Evolutionary conservation across 495 filamentous ascomycete genomes (phyloP), one percentile per base, ranked within the genome.

Genomic region (Massariosphaeria phaeospora): DNA sequence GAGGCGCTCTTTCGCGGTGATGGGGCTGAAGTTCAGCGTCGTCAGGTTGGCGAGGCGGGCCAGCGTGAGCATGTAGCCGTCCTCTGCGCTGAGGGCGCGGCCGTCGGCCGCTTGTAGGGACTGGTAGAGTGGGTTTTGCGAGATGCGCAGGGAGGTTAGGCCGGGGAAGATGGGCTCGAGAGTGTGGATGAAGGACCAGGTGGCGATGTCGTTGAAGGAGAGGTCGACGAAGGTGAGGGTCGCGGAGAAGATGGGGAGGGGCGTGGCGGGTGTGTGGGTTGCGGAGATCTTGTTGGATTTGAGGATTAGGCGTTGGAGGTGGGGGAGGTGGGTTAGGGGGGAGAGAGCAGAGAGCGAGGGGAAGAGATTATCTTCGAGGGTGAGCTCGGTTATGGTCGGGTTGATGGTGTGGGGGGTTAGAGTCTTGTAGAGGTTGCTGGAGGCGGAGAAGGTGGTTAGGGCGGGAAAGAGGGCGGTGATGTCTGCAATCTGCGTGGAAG

Each of bases 21-120:
- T 85, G 3, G 71, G 74, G 62, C 82, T 84, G 68, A 85, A 94
- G 69, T 98, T 97, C 12, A 98, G 78, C 0, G 70, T 72, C 26
- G 78, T 76, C 11, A 94, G 77, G 6, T 69, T 68, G 2, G 80
- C 72, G 1, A 96, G 70, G 15, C 90, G 86, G n/a, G 85, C 85
- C 5, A 95, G 67, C 2, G 86, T 89, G 27, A 96, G 76, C 85
- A 96, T 95, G 70, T 86, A 91, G 0, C 84, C 82, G 48, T 90
- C 84, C 30, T 93, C 88, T 0, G 78, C 75, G 34, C 72, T 80
- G 69, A 76, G 75, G 66, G 75, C 52, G 62, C 73, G 67, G 63
- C 66, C 66, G 34, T 67, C 64, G 15, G 62, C 59, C 24, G 65
- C 44, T 15, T 52, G 48, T 8, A 68, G 57, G n/a, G 63, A 51